Base-by-base conservation (phyloP, 78 protist species). In the Acrasis kona region DNA sequence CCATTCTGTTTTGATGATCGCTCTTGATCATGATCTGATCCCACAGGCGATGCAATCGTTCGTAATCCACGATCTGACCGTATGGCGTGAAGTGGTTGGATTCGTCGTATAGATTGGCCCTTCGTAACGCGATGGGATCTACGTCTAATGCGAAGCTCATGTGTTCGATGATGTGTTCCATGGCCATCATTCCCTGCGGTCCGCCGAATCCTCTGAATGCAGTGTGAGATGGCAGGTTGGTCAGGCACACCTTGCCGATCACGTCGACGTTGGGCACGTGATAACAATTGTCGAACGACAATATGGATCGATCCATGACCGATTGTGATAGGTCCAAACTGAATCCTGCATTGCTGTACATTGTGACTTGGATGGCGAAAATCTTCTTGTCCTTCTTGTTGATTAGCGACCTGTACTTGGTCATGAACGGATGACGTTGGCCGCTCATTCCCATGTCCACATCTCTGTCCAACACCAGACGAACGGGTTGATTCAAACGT, bases 161-260 rank as follows among this genome's bases (percentile, higher is more conserved):
- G 7, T 82, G 78, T 41, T 89, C 92, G 5, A 96, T 66, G 68
- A 84, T 31, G 32, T 8, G n/a, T 79, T 95, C 98, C 32, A 73
- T 37, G n/a, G 70, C 27, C 39, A 84, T 2, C 58, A 83, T 66
- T 35, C 87, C 95, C 70, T 96, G 98, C 10, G 98, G 96, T 38
- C 89, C 93, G 31, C 99, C 99, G 70, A 94, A 95, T 29, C 96
- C 97, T 31, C 95, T 74, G 81, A 91, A 92, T n/a, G 99, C 97
- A 7, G 99, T 95, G 87, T 89, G 81, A 50, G 97, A 76, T 30
- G 92, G 87, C 27, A 41, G 34, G 83, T 95, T 85, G n/a, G 97
- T 93, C 29, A 79, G 77, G 70, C 85, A 80, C 3, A 76, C 79
- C 30, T 65, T 39, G 28, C 95, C 97, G 6, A 8, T 27, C 8